phyloP scores from a whole-genome alignment of 2,329 filamentous ascomycete species.

The Simplicillium aogashimaense region DNA sequence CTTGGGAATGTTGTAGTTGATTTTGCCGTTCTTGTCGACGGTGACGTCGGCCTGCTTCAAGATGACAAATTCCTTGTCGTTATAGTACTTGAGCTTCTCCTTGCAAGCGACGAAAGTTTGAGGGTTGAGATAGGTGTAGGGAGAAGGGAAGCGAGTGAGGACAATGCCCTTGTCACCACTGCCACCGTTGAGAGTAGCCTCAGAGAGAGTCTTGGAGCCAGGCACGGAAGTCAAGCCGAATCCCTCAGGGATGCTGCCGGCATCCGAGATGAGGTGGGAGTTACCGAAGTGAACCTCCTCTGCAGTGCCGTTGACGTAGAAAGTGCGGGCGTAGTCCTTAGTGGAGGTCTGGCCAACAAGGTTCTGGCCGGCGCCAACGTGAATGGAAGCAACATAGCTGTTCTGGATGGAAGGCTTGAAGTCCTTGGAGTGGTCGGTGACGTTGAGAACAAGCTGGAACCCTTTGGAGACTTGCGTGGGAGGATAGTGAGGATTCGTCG shows the following conservation, averaged over 20 bases:
- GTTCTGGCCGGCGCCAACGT: slow-evolving; percentile 24
- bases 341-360: slow-evolving; percentile 19
- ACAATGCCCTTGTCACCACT: slow-evolving; percentile 23
- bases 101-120: slow-evolving; percentile 33
- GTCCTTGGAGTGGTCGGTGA: slow-evolving; percentile 22
- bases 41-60: slow-evolving; percentile 25
- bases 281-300: slow-evolving; percentile 12
- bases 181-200: slow-evolving; percentile 20
- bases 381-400: slow-evolving; percentile 21
- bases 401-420: slow-evolving; percentile 23
- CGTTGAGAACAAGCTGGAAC: slow-evolving; percentile 25
- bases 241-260: slow-evolving; percentile 10
- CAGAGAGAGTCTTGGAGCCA: slow-evolving; percentile 20
- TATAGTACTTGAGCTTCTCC: slow-evolving; percentile 30
- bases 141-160: slow-evolving; percentile 22
- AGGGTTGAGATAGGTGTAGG: slow-evolving; percentile 19
- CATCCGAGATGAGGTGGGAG: slow-evolving; percentile 23
- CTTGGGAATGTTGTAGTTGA: slow-evolving; percentile 18
- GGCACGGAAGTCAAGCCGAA: neutral
- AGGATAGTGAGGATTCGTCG: neutral
- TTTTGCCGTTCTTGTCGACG: slow-evolving; percentile 9
- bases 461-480: slow-evolving; percentile 7
- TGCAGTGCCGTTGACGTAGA: slow-evolving; percentile 33
- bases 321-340: slow-evolving; percentile 14
- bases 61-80: slow-evolving; percentile 21